Evolutionary conservation across 2,329 filamentous ascomycete genomes (phyloP), one percentile per base, ranked within the genome.

Genomic region (Trichoderma afroharzianum): DNA sequence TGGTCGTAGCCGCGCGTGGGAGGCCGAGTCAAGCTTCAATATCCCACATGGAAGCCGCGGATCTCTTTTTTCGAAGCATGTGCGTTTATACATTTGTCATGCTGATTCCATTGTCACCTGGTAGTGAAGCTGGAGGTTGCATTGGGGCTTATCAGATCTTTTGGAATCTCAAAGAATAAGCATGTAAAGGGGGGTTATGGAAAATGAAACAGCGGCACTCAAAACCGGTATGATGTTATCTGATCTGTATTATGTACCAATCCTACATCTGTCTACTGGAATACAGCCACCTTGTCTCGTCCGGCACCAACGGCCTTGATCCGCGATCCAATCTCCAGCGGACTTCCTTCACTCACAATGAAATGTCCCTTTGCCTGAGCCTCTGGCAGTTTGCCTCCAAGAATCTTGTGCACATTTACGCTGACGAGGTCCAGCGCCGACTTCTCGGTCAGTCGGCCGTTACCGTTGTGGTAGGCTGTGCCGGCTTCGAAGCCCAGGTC

Each of bases 271-370:
- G n/a, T 26, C 24, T 55, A 66, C 47, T 26, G 43, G 78, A 78
- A 87, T 61, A 82, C 74, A 70, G 76, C 81, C 72, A 81, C 77
- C 33, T 76, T 75, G 24, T 75, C 74, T 71, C 76, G 74, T 1
- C 79, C 80, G 14, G 76, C 75, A 0, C 83, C 85, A 15, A 90
- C 85, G 12, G 85, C 88, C 76, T 84, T 84, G 58, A 91, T 83
- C 62, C 86, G 80, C 6, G 85, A 84, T 5, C 85, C 87, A 76
- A 91, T 87, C 75, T 89, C 84, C 73, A 92, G 76, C 24, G 90
- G 90, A 74, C 83, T 89, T 0, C 89, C 89, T 77, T 92, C 90
- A 67, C 85, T 89, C 6, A 92, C 83, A 3, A 91, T 83, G 80
- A 91, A 92, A 73, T 91, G 86, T 0, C 82, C 74, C 58, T 72